Percentiles rank a stretch among this genome's conserved stretches.
Evolutionary conservation across 768 basidiomycete genomes (phyloP).

Genomic region (Asterophora lycoperdoides): DNA sequence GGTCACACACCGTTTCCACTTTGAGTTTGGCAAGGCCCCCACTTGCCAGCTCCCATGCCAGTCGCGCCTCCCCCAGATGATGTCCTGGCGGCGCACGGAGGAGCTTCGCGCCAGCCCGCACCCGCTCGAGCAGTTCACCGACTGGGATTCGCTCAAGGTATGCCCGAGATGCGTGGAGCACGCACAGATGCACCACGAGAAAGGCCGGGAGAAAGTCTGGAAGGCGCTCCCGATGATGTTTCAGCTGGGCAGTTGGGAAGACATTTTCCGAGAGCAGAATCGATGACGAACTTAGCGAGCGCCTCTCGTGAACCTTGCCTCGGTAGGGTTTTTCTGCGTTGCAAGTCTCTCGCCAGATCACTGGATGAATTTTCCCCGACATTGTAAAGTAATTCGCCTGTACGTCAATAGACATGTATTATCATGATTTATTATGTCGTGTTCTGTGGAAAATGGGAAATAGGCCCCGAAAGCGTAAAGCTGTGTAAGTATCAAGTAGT

Average conservation of each 20-base stretch:
- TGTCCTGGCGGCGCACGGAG: conserved; percentile 31
- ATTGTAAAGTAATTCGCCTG: too few relatives aligned
- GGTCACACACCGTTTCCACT: conserved; percentile 31
- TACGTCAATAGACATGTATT: too few relatives aligned
- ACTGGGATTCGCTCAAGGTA: conserved; percentile 28
- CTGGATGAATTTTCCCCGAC: too few relatives aligned
- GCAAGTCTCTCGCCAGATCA: too few relatives aligned
- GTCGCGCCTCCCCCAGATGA: conserved; percentile 19
- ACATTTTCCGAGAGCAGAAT: conserved; percentile 31
- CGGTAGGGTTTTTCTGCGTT: too few relatives aligned
- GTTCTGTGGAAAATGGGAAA: too few relatives aligned
- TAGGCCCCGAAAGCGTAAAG: too few relatives aligned
- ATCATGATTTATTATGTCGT: too few relatives aligned
- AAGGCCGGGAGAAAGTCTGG: conserved; percentile 36
- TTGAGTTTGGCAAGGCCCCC: conserved; percentile 29
- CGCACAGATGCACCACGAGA: conserved; percentile 26
- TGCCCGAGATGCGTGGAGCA: conserved; percentile 30
- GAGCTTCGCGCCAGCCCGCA: conserved; percentile 32
- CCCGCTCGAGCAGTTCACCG: conserved; percentile 33
- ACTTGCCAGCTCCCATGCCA: conserved; percentile 26
- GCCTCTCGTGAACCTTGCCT: not conserved
- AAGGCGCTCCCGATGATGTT: conserved; percentile 32
- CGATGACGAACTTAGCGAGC: conserved; percentile 16
- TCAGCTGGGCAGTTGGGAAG: conserved; percentile 35
- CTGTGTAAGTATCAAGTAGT: too few relatives aligned